Evolutionary conservation across 2,329 filamentous ascomycete genomes (phyloP).

Genomic region (Orbilia ellipsospora): DNA sequence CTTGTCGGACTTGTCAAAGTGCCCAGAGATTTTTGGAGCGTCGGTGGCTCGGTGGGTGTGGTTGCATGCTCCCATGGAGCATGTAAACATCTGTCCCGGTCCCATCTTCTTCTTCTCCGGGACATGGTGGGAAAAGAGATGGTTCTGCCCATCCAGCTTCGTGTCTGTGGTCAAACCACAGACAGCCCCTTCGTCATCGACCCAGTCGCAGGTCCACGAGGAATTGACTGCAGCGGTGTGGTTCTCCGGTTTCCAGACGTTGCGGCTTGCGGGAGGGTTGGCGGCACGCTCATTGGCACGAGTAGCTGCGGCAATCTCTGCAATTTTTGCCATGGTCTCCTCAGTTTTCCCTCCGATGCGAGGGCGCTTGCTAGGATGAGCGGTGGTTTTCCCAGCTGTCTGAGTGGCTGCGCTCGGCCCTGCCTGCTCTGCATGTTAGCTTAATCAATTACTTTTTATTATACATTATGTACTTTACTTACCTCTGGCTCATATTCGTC

Average conservation of each 20-base stretch:
- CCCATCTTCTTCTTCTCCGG: constrained; percentile 3
- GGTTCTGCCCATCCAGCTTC: constrained; percentile 13
- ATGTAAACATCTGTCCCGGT: constrained; percentile 1
- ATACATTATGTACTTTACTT: too few relatives aligned
- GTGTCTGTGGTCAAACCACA: constrained; percentile 14
- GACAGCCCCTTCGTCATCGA: constrained; percentile 5
- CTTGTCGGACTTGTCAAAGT: constrained; percentile 27
- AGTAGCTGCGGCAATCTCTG: neutral
- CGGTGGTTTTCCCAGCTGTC: too few relatives aligned
- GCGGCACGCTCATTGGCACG: neutral
- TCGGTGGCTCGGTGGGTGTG: constrained; percentile 1
- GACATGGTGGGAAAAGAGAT: constrained; percentile 21
- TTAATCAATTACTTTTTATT: too few relatives aligned
- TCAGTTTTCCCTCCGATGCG: constrained; percentile 14
- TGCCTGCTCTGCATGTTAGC: too few relatives aligned
- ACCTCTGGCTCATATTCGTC: too few relatives aligned
- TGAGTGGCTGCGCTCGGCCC: too few relatives aligned
- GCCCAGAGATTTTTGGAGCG: constrained; percentile 8
- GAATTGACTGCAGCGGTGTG: neutral
- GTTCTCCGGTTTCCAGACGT: neutral
- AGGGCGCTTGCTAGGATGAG: neutral
- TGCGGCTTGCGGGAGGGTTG: neutral
- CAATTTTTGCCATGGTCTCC: neutral
- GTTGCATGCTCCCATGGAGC: neutral
- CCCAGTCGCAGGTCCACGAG: constrained; percentile 24